Base-by-base conservation (phyloP, 2,329 filamentous ascomycete genomes). In the Colletotrichum tabaci region DNA sequence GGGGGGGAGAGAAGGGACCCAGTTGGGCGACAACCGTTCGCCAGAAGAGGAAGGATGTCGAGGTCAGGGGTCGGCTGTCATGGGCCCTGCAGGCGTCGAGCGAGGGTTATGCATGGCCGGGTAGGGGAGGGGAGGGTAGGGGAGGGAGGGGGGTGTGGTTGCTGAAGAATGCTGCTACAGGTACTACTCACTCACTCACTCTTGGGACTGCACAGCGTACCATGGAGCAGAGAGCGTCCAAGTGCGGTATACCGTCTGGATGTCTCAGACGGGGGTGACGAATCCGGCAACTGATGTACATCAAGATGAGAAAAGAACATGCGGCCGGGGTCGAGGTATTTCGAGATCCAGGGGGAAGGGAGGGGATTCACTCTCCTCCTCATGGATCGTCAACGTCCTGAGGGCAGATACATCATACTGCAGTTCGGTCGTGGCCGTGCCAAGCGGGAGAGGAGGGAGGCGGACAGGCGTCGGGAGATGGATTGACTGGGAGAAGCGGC, bases 21-120 rank as follows among this genome's bases (percentile, higher is more conserved):
- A 68, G 69, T 69, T 69, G 69, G 60, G 65, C 65, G 52, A 71
- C 49, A 44, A 72, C 46, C n/a, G 47, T 55, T 60, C n/a, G 58
- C 68, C 65, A 55, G 60, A 68, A 71, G 53, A 68, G 58, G 65
- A 71, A 71, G 52, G 57, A 58, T 53, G 21, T 68, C 52, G 21
- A 63, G 58, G 52, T 16, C 40, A 49, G 23, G 66, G 55, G 52
- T 65, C 44, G 67, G 38, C 53, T 49, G 35, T 58, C 67, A 18
- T 38, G 64, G 50, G 77, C 63, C 68, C 46, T 63, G 62, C 30
- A 58, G 56, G 18, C 46, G 44, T 67, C 63, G 9, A 80, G 79
- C 53, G 77, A 77, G 65, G 79, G 79, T 35, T 21, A 35, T n/a
- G 30, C 66, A 81, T 61, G 60, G 77, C 78, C 55, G 66, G 69